Evolutionary conservation across 2,329 filamentous ascomycete genomes (phyloP).

Genomic region (Epicoccum sorghinum): DNA sequence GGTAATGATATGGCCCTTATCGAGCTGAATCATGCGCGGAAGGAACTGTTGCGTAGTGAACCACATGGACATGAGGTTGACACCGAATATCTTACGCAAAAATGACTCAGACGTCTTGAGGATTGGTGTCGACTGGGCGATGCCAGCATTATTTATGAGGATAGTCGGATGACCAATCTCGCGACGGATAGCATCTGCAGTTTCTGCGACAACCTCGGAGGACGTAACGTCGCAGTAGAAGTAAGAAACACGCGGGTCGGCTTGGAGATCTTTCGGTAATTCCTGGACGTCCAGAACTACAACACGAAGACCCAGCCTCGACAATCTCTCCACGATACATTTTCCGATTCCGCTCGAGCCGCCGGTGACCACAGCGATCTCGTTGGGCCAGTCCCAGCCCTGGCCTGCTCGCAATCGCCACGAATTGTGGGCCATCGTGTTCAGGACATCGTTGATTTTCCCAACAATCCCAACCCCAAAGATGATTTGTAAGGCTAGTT

Average conservation of each 20-base stretch:
- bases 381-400: background rate
- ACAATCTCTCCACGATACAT: background rate
- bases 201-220: slow-evolving; percentile 1
- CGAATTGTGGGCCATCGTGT: background rate
- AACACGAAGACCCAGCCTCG: background rate
- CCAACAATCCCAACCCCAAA: background rate
- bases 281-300: background rate
- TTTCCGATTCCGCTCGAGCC: slow-evolving; percentile 19
- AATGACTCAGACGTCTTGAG: slow-evolving; percentile 10
- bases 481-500: background rate
- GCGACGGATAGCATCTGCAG: slow-evolving; percentile 10
- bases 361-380: slow-evolving; percentile 20
- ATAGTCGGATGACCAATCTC: slow-evolving; percentile 19
- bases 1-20: slow-evolving; percentile 30
- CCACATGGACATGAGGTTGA: slow-evolving; percentile 27
- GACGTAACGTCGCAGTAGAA: slow-evolving; percentile 13
- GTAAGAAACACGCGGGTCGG: background rate
- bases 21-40: slow-evolving; percentile 25
- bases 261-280: background rate
- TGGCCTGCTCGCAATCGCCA: background rate
- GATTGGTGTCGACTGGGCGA: slow-evolving; percentile 8
- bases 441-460: background rate
- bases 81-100: slow-evolving; percentile 19
- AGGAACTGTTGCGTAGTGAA: slow-evolving; percentile 26
- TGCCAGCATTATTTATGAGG: slow-evolving; percentile 30